phyloP scores from a whole-genome alignment of 202 grass and related monocot species.

The Musa balbisiana region DNA sequence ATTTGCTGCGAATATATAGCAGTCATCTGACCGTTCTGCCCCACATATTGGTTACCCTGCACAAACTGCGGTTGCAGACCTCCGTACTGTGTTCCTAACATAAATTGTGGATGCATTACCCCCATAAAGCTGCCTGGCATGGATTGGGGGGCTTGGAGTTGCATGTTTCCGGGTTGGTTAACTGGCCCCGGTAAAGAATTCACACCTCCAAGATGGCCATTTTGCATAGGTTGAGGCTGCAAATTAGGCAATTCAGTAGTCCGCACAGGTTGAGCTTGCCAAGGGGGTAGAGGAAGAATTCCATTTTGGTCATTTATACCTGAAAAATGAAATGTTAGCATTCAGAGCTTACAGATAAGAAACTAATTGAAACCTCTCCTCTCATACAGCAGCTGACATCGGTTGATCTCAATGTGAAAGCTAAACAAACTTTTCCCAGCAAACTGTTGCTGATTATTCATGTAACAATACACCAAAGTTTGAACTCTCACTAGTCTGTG shows the following conservation, averaged over 20 bases:
- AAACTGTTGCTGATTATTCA: neutral
- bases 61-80: slow-evolving; percentile 35
- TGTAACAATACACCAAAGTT: neutral
- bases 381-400: neutral
- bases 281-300: slow-evolving; percentile 47
- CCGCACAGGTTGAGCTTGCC: slow-evolving; percentile 49
- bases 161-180: slow-evolving; percentile 21
- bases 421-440: neutral
- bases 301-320: slow-evolving; percentile 43
- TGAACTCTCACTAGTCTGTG: too few relatives aligned
- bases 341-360: neutral
- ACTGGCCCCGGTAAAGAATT: neutral
- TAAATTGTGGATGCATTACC: slow-evolving; percentile 25
- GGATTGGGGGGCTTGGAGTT: neutral
- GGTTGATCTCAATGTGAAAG: neutral
- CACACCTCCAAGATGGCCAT: slow-evolving; percentile 21
- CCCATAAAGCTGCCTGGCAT: neutral
- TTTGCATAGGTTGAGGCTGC: slow-evolving; percentile 40
- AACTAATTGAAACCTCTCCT: neutral
- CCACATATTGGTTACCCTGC: slow-evolving; percentile 32
- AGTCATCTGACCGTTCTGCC: slow-evolving; percentile 41
- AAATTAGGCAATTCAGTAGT: slow-evolving; percentile 34
- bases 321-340: slow-evolving; percentile 9
- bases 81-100: slow-evolving; percentile 21
- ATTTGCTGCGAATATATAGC: slow-evolving; percentile 59